These are phyloP conservation scores for Alternaria triticina DNA, from an alignment of 2,329 filamentous ascomycete species.

Conservation along the genomic window DNA sequence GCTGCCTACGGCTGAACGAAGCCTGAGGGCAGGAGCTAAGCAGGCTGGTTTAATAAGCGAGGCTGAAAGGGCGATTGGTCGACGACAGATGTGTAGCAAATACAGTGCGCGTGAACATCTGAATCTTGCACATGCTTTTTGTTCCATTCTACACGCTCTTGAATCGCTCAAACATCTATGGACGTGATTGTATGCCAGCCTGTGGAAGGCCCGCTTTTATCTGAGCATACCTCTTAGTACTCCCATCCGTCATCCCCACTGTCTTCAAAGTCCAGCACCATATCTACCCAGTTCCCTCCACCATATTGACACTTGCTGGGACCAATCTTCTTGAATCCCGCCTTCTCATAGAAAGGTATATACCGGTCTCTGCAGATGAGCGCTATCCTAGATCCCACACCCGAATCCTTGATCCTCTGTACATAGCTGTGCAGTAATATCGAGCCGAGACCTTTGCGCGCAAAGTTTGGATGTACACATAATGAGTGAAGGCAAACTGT, in stretches of 20 bases:
- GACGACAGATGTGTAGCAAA: neutral
- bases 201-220: neutral
- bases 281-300: constrained; percentile 81
- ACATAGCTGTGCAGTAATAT: constrained; percentile 78
- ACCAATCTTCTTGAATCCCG: constrained; percentile 72
- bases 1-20: neutral
- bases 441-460: constrained; percentile 74
- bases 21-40: neutral
- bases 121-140: neutral
- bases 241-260: constrained; percentile 6
- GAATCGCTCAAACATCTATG: neutral
- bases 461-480: constrained; percentile 76
- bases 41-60: neutral
- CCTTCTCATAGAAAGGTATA: constrained; percentile 76
- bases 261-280: constrained; percentile 62
- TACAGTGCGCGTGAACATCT: neutral
- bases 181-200: neutral
- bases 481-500: constrained; percentile 85
- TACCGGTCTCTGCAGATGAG: constrained; percentile 79
- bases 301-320: constrained; percentile 74
- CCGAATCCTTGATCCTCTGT: constrained; percentile 74
- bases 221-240: neutral
- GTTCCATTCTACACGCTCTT: neutral
- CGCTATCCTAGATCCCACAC: constrained; percentile 73
- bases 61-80: neutral